Evolutionary conservation across 495 filamentous ascomycete genomes (phyloP), one percentile per base, ranked within the genome.

Genomic region (Chaetomidium leptoderma): DNA sequence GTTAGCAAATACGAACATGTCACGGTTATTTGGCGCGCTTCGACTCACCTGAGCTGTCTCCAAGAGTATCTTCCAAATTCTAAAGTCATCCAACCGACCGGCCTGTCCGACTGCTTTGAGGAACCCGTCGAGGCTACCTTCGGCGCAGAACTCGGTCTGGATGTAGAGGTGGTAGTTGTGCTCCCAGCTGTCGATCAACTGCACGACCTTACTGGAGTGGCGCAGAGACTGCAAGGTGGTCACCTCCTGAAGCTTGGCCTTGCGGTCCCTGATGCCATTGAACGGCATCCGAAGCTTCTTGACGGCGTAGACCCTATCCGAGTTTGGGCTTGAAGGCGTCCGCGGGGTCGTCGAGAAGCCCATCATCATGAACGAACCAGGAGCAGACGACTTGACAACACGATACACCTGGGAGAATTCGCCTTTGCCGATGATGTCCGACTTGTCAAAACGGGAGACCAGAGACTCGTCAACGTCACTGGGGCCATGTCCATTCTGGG

Each of bases 31-130:
- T 30, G 11, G 30, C 32, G 55, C 30, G 53, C 32, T 36, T n/a
- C 6, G 10, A n/a, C 83, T 71, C 80, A 92, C 90, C 77, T 86
- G 74, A 61, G 85, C 78, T 36, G 93, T 62, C 66, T 98, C 93
- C 9, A 95, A 78, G 59, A 96, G 74, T 40, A 97, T 91, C 72
- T 98, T 98, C 93, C 93, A 98, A 64, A 97, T 95, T 26, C 93
- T 80, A 70, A 97, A 98, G 68, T 97, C 93, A 75, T 98, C 93
- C 54, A 98, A 72, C 62, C 92, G 83, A 46, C 89, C 91, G 67
- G 87, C 89, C 49, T 84, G 75, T 6, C 93, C 93, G 58, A 88
- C 84, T 51, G 86, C 79, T 10, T 81, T 75, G 11, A 97, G 80
- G 68, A 97, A 97, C 1, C 83, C 72, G 67, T 93, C 88, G 46